Evolutionary conservation across 805 yeast genomes (phyloP), one percentile per base, ranked within the genome.

Genomic region (Cyberlindnera saturnus): DNA sequence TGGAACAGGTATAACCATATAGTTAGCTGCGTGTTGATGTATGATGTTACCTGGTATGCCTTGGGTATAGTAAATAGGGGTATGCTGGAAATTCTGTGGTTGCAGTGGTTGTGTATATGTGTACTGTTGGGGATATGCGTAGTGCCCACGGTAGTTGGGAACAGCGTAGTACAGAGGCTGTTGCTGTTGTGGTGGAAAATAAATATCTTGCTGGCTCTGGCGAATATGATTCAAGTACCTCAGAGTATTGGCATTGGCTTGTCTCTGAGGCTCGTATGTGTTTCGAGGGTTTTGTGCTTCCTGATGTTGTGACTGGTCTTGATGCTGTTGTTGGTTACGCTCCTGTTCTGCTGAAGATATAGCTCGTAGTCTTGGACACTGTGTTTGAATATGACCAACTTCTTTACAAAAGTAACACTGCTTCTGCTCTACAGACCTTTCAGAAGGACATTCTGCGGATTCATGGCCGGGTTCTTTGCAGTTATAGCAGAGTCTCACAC

Each of bases 391-490:
- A 37, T 61, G 65, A 7, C 65, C 65, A 9, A 57, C 49, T 29
- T 46, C 41, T 28, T 57, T 48, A 31, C 64, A 61, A 20, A 47
- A 49, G 38, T 60, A 61, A 34, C 65, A 61, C 43, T 61, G 65
- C 32, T 60, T 60, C 17, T 42, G 41, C 4, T 41, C 40, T 5
- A 50, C 38, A 31, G 46, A 47, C 36, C 55, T 50, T 9, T 45
- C 57, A 18, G 46, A 38, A 20, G 59, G 57, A 34, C 65, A 61
- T 0, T 49, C 36, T 0, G 59, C 49, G 6, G 60, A 50, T 37
- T 59, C 59, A 38, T 61, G 65, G 1, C 60, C 63, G 4, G 63
- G 62, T 19, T 51, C 31, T 29, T 59, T 60, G 43, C 65, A 61
- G 42, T 61, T 61, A 43, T 60, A 61, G 40, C 65, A 61, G 3